Percentiles rank a stretch among this genome's conserved stretches.
These are phyloP conservation scores for Solioccasus polychromus DNA, from an alignment of 768 basidiomycete genomes.

Conservation along the genomic window DNA sequence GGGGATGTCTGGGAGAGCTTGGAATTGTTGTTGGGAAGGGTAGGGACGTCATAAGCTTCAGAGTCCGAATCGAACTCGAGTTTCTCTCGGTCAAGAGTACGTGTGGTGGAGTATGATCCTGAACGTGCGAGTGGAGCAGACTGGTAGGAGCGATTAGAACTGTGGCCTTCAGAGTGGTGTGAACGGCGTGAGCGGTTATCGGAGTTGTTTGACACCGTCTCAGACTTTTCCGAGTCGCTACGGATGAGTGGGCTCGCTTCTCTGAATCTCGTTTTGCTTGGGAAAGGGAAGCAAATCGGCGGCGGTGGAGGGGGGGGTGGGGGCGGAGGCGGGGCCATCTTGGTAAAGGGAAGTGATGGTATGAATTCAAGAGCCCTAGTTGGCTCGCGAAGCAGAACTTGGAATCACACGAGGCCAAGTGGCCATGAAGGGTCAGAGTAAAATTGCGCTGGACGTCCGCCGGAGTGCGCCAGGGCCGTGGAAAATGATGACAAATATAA, in stretches of 20 bases:
- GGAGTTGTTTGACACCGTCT: constrained; percentile 38
- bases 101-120: constrained; percentile 44
- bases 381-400: constrained; percentile 13
- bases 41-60: constrained; percentile 49
- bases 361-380: constrained; percentile 16
- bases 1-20: constrained; percentile 43
- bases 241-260: constrained; percentile 32
- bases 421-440: constrained; percentile 19
- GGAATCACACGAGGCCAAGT: constrained; percentile 29
- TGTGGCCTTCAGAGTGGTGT: constrained; percentile 18
- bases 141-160: constrained; percentile 21
- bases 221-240: constrained; percentile 41
- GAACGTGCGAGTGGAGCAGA: constrained; percentile 36
- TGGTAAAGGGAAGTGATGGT: constrained; percentile 24
- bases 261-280: constrained; percentile 24
- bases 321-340: constrained; percentile 48
- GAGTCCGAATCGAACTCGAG: constrained; percentile 61
- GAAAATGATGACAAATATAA: constrained; percentile 25
- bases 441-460: constrained; percentile 27
- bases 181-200: constrained; percentile 29
- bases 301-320: constrained; percentile 51
- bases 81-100: constrained; percentile 40
- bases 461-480: no score
- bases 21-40: constrained; percentile 31
- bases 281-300: constrained; percentile 61